Conservation (phyloP, 2,329 filamentous ascomycete species). For the Diplodia sapinea region DNA sequence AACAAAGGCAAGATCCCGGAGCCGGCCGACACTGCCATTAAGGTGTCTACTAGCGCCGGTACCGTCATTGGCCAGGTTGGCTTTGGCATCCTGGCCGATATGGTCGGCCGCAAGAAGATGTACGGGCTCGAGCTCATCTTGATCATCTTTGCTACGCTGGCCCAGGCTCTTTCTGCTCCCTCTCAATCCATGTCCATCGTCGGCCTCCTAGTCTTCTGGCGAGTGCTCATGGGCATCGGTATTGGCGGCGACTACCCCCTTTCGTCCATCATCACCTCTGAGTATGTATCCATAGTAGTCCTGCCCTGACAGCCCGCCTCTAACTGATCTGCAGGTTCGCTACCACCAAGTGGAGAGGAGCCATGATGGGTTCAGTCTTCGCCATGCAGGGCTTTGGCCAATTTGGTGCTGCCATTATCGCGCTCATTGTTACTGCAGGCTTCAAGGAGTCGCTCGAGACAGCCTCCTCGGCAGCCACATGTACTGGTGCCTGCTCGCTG, state of each 20-base stretch:
- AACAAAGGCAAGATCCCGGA: slow-evolving; percentile 61
- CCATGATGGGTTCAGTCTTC: slow-evolving; percentile 87
- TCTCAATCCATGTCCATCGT: slow-evolving; percentile 46
- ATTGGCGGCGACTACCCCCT: slow-evolving; percentile 78
- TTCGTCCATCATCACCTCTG: slow-evolving; percentile 82
- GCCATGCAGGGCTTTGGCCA: slow-evolving; percentile 88
- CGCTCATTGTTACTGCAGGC: slow-evolving; percentile 74
- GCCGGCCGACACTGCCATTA: slow-evolving; percentile 78
- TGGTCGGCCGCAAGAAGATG: slow-evolving; percentile 80
- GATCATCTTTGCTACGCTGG: slow-evolving; percentile 49
- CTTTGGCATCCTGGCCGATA: slow-evolving; percentile 72
- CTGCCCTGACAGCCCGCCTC: neutral
- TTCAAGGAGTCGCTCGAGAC: slow-evolving; percentile 69
- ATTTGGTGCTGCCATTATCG: slow-evolving; percentile 74
- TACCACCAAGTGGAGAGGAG: slow-evolving; percentile 82
- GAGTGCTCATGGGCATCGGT: slow-evolving; percentile 49
- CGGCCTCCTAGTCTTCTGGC: slow-evolving; percentile 49
- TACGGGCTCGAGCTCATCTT: slow-evolving; percentile 65
- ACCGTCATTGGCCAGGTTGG: slow-evolving; percentile 82
- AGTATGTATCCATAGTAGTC: slow-evolving; percentile 51
- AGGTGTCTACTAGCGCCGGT: slow-evolving; percentile 81
- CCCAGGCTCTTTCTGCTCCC: slow-evolving; percentile 46
- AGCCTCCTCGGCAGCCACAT: slow-evolving; percentile 60
- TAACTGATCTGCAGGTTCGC: slow-evolving; percentile 60
- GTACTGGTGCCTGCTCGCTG: slow-evolving; percentile 67